phyloP scores from a whole-genome alignment of 805 yeast genomes.

The Yarrowia deformans region DNA sequence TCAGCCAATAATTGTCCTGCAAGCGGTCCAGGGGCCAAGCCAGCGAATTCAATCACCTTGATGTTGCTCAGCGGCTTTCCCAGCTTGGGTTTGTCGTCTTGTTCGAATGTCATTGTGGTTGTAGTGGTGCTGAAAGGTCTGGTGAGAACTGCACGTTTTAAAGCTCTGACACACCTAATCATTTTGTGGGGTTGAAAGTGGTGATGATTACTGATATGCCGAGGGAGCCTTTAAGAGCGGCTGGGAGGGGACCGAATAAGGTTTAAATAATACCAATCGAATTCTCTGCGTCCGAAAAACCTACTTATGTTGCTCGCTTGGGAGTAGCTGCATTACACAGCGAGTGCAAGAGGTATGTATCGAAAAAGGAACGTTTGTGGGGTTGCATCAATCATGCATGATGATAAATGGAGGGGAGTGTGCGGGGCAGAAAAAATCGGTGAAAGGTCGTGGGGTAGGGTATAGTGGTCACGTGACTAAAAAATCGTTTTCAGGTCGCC shows the following conservation, averaged over 20 bases:
- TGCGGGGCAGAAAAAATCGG: too few species aligned
- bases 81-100: conserved; percentile 32
- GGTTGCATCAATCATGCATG: conserved; percentile 2
- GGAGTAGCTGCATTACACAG: background rate
- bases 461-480: too few species aligned
- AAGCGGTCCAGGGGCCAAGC: conserved; percentile 43
- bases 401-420: too few species aligned
- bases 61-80: conserved; percentile 40
- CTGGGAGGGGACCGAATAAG: background rate
- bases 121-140: background rate
- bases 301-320: background rate
- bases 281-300: background rate
- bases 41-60: conserved; percentile 42
- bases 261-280: background rate
- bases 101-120: conserved; percentile 36
- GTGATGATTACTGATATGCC: conserved; percentile 4
- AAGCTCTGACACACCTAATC: background rate
- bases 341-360: too few species aligned
- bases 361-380: background rate
- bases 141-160: too few species aligned
- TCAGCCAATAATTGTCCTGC: conserved; percentile 42
- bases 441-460: too few species aligned
- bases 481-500: too few species aligned
- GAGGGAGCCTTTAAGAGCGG: background rate
- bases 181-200: conserved; percentile 2